These are phyloP conservation scores for Arthrinium phaeospermum DNA, from an alignment of 2,329 filamentous ascomycete species.

Conservation along the genomic window DNA sequence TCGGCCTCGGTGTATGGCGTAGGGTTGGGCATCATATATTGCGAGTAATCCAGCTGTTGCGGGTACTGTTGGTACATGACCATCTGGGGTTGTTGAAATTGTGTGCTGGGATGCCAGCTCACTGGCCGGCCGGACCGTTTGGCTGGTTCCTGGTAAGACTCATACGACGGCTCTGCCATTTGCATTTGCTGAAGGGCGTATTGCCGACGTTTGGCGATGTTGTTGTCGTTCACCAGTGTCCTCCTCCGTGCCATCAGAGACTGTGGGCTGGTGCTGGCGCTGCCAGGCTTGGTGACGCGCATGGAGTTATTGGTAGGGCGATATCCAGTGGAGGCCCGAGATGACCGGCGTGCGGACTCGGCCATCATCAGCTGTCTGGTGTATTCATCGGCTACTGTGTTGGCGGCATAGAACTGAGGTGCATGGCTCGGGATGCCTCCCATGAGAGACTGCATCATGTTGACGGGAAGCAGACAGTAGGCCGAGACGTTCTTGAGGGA, in stretches of 20 bases:
- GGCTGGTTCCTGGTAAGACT: constrained; percentile 38
- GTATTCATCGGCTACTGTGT: constrained; percentile 56
- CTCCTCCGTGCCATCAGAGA: constrained; percentile 58
- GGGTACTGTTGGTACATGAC: constrained; percentile 41
- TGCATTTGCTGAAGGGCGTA: constrained; percentile 50
- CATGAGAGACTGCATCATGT: constrained; percentile 43
- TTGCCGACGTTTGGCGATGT: constrained; percentile 51
- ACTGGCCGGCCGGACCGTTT: constrained; percentile 62
- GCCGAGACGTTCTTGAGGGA: constrained; percentile 20
- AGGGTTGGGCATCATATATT: constrained; percentile 47
- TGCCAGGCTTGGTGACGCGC: constrained; percentile 69
- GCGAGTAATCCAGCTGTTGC: constrained; percentile 40
- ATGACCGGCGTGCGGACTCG: constrained; percentile 53
- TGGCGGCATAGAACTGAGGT: constrained; percentile 43
- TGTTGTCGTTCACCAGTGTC: constrained; percentile 59
- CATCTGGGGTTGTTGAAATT: constrained; percentile 47
- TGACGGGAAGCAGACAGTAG: constrained; percentile 26
- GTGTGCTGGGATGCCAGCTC: constrained; percentile 77
- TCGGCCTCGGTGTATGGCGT: constrained; percentile 49
- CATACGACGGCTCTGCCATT: constrained; percentile 32
- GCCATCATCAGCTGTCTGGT: constrained; percentile 57
- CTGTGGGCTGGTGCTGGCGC: constrained; percentile 72
- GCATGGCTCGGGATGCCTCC: constrained; percentile 40
- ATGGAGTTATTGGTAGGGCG: constrained; percentile 53
- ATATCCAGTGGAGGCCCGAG: constrained; percentile 56